Evolutionary conservation across 2,329 filamentous ascomycete genomes (phyloP).

Genomic region (Thelonectria discophora): DNA sequence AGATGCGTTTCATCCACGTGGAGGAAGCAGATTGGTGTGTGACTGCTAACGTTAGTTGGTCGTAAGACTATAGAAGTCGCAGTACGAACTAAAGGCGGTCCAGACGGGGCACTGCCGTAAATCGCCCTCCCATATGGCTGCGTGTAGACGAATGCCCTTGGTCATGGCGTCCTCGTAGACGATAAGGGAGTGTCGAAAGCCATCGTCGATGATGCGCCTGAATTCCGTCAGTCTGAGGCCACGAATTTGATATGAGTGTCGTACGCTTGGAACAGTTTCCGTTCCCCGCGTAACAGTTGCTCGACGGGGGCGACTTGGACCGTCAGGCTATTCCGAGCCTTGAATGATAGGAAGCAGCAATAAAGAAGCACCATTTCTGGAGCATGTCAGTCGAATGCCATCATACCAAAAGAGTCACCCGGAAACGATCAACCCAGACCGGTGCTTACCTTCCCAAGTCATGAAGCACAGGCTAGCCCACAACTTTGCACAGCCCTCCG

Average conservation of each 20-base stretch:
- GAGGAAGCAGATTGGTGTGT: constrained; percentile 59
- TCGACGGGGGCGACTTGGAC: constrained; percentile 56
- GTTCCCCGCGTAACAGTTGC: constrained; percentile 58
- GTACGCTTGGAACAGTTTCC: constrained; percentile 65
- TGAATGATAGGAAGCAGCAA: constrained; percentile 65
- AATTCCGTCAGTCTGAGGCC: constrained; percentile 13
- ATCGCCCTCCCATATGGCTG: constrained; percentile 64
- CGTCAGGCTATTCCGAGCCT: constrained; percentile 59
- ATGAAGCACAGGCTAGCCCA: constrained; percentile 67
- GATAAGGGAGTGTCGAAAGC: constrained; percentile 61
- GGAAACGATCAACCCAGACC: too few relatives aligned
- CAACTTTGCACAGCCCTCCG: constrained; percentile 53
- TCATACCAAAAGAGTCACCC: background rate
- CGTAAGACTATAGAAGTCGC: background rate
- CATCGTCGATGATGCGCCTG: constrained; percentile 66
- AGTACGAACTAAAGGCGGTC: constrained; percentile 67
- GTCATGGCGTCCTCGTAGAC: constrained; percentile 62
- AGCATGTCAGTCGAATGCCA: constrained; percentile 17
- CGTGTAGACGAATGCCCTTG: constrained; percentile 62
- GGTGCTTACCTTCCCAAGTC: constrained; percentile 65
- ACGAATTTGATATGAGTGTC: constrained; percentile 31
- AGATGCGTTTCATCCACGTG: constrained; percentile 61
- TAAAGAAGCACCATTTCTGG: constrained; percentile 69
- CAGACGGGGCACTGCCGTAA: constrained; percentile 66
- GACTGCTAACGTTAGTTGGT: constrained; percentile 49